Evolutionary conservation across 352 stramenopile genomes (phyloP).

Genomic region (Phytophthora fragariaefolia): DNA sequence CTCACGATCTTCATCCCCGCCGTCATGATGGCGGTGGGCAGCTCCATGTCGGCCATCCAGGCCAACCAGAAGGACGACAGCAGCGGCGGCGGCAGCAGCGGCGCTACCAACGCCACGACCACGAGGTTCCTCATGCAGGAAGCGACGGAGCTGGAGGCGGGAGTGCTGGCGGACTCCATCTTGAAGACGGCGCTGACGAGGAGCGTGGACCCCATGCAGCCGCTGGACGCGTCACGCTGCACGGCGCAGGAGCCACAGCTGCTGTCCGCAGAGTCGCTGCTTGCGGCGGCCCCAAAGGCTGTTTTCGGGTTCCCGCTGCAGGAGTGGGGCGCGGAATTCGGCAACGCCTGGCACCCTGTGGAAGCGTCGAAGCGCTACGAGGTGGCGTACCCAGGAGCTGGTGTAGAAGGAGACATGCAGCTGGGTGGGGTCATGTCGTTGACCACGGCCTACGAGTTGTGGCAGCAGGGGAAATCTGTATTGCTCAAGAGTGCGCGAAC

Average conservation of each 20-base stretch:
- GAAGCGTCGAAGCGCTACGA: conserved; percentile 26
- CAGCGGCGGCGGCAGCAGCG: neutral
- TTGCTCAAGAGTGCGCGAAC: conserved; percentile 21
- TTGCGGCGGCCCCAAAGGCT: conserved; percentile 19
- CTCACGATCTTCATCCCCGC: conserved; percentile 65
- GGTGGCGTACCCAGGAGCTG: conserved; percentile 41
- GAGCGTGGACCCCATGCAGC: conserved; percentile 35
- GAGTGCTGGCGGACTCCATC: conserved; percentile 27
- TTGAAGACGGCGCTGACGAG: conserved; percentile 36
- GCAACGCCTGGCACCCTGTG: conserved; percentile 26
- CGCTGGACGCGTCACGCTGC: conserved; percentile 30
- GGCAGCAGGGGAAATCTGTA: conserved; percentile 31
- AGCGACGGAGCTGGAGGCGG: conserved; percentile 9
- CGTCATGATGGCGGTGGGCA: conserved; percentile 41
- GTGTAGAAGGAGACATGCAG: conserved; percentile 21
- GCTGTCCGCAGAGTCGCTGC: conserved; percentile 19
- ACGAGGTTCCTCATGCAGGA: conserved; percentile 44
- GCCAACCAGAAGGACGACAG: conserved; percentile 59
- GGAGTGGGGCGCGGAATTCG: conserved; percentile 37
- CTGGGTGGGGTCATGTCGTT: conserved; percentile 34
- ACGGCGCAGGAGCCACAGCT: neutral
- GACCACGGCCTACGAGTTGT: conserved; percentile 38
- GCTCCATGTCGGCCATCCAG: conserved; percentile 59
- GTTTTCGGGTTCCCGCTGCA: conserved; percentile 41
- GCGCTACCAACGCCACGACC: conserved; percentile 3